Evolutionary conservation across 805 yeast genomes (phyloP), one percentile per base, ranked within the genome.

Genomic region (Zygotorulaspora florentina): DNA sequence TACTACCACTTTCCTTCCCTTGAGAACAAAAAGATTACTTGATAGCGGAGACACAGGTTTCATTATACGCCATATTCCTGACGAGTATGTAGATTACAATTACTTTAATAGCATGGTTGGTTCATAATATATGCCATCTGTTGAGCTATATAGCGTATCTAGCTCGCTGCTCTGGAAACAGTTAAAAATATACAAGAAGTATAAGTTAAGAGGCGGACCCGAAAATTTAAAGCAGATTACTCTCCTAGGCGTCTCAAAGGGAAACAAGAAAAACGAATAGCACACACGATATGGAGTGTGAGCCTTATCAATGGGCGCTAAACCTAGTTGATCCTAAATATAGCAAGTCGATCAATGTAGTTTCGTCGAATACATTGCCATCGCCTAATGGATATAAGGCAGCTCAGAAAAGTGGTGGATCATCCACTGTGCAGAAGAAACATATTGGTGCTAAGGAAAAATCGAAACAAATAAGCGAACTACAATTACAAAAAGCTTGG

Each of bases 401-500:
- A 9, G 17, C 35, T 10, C 47, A 45, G 18, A 36, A 26, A 33
- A 43, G 42, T 9, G 45, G 40, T 33, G 42, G 39, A 10, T 34
- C 51, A 15, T 29, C 48, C n/a, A 36, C 42, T 9, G 41, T 43
- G 16, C 33, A 47, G n/a, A 48, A 30, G 31, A 46, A 41, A n/a
- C 37, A 15, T 15, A 27, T 16, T 7, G 39, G 40, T 18, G 39
- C 45, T 2, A 37, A 20, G 8, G 42, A 29, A n/a, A 47, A 39
- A 13, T 41, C 39, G 3, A 35, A 43, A 15, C 48, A 46, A 18
- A 30, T 51, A 8, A 46, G 31, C 27, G 43, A 43, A 1, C 29
- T 55, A n/a, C 56, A 52, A 35, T 62, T 69, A 17, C 77, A 82
- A 58, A 85, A 85, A 58, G 90, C 95, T 0, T 88, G 96, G 96